These are phyloP conservation scores for Linderniella brevidens DNA, from an alignment of 257 asterid species.

Conservation along the genomic window DNA sequence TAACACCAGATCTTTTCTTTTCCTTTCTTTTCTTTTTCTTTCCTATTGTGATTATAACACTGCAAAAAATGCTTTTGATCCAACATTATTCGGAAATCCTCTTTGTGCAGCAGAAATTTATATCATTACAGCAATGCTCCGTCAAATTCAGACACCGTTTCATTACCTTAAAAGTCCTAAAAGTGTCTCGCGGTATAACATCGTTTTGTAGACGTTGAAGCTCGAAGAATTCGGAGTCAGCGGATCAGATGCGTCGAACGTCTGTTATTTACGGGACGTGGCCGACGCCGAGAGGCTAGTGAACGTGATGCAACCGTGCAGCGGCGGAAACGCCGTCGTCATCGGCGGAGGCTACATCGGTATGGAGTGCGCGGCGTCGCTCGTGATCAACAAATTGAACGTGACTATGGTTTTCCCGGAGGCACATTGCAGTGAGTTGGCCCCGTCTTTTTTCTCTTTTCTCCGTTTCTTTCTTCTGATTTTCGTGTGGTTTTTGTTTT, in stretches of 20 bases:
- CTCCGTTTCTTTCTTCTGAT: no score
- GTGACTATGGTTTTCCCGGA: slow-evolving; percentile 83
- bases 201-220: slow-evolving; percentile 43
- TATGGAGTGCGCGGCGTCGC: slow-evolving; percentile 72
- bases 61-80: no score
- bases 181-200: slow-evolving; percentile 5
- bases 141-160: no score
- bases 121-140: no score
- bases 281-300: slow-evolving; percentile 59
- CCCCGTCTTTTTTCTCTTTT: no score
- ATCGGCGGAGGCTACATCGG: slow-evolving; percentile 85
- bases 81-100: no score
- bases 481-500: no score
- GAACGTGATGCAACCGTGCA: slow-evolving; percentile 34
- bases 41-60: no score
- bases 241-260: slow-evolving; percentile 55
- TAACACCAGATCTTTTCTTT: slow-evolving; percentile 9
- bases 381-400: slow-evolving; percentile 47
- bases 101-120: no score
- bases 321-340: slow-evolving; percentile 57
- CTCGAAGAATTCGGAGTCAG: slow-evolving; percentile 72
- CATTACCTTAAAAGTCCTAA: not conserved
- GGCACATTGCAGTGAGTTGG: slow-evolving; percentile 53
- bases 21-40: not conserved
- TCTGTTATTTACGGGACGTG: slow-evolving; percentile 57